These are phyloP conservation scores for Parascedosporium putredinis DNA, from an alignment of 2,329 filamentous ascomycete genomes.

Conservation along the genomic window DNA sequence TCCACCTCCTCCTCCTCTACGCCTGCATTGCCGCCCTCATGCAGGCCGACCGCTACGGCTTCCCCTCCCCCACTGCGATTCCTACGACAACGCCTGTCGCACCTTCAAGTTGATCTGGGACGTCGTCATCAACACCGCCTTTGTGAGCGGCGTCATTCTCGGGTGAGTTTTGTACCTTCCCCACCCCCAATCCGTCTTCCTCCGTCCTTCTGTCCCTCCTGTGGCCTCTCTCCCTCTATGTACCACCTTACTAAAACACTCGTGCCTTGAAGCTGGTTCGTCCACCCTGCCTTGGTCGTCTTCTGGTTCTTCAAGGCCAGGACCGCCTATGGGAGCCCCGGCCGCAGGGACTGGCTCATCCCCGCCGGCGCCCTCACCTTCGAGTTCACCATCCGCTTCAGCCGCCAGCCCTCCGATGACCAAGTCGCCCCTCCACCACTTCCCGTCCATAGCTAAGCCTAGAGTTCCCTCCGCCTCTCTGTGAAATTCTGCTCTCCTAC, in stretches of 20 bases:
- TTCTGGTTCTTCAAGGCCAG: constrained; percentile 1
- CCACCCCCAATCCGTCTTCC: too few relatives aligned
- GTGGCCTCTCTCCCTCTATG: not conserved
- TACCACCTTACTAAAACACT: not conserved
- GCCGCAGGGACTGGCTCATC: not conserved
- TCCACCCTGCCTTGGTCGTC: not conserved
- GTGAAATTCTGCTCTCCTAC: too few relatives aligned
- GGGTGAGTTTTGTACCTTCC: not conserved
- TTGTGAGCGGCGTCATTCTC: not conserved
- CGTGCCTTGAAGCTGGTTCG: not conserved
- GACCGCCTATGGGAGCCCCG: not conserved
- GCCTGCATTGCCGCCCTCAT: not conserved
- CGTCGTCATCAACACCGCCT: not conserved
- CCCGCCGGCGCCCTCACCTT: not conserved
- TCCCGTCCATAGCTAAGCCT: too few relatives aligned
- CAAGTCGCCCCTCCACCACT: not conserved
- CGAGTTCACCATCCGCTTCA: not conserved
- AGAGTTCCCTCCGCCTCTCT: too few relatives aligned
- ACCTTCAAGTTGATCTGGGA: not conserved
- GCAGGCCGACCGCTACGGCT: not conserved
- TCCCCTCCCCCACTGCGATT: not conserved
- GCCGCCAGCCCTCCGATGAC: not conserved
- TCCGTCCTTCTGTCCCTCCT: too few relatives aligned
- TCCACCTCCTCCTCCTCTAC: not conserved
- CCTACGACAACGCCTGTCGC: not conserved